Base-by-base conservation (phyloP, 768 basidiomycete genomes). In the Leucocoprinus leucothites region DNA sequence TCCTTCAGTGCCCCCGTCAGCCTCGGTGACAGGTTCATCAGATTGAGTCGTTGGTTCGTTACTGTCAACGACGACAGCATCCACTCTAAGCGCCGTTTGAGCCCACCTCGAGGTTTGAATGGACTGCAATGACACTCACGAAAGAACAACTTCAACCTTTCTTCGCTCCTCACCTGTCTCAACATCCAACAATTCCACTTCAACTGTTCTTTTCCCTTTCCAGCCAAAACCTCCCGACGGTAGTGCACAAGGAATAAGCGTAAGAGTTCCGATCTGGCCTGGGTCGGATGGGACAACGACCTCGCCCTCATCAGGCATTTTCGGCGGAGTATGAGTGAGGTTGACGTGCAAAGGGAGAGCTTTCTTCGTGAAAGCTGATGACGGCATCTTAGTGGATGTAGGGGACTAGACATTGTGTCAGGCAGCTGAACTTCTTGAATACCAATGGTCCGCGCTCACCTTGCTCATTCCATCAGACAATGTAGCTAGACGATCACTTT, bases 161-260 rank as follows among this genome's bases (percentile, higher is more conserved):
- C 83, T 82, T 66, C 78, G 83, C 51, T 77, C 73, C n/a, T 55
- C 77, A 40, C 72, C 81, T 13, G 68, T 75, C 14, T 81, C 78
- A 0, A 71, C 64, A 53, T 76, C 74, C 52, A 80, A 73, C 14
- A 92, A 65, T 62, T 90, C 86, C 48, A 93, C 75, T 1, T 74
- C 76, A 57, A 91, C 68, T 22, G 84, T 79, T 66, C 85, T 87
- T 66, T 69, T 80, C 1, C 86, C 90, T 66, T 91, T 92, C 91
- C 91, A 93, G 16, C 91, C 91, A 65, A 87, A 90, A 64, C 87
- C 89, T 9, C 90, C 89, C 0, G 89, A 90, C 13, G 73, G 63
- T 68, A 93, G 91, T 36, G 79, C 73, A 56, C 69, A 78, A 1
- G 91, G 81, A 3, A 77, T 60, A 6, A 91, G 74, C 0, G 79